phyloP scores from a whole-genome alignment of 2,329 filamentous ascomycete species.

The Rugonectria rugulosa region DNA sequence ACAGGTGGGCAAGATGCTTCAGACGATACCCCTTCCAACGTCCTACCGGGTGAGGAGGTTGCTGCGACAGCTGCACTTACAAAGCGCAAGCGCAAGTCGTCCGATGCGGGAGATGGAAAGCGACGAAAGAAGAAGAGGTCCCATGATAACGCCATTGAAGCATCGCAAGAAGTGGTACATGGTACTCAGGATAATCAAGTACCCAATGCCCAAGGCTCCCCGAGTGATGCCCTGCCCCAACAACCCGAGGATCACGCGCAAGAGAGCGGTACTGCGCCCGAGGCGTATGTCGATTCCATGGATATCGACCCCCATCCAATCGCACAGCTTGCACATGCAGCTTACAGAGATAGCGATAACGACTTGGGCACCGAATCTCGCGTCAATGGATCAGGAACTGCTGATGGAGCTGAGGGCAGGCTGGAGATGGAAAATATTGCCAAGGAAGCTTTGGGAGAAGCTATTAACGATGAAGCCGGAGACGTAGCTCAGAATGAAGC shows the following conservation, averaged over 20 bases:
- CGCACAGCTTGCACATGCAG: constrained; percentile 16
- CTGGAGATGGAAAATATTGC: constrained; percentile 42
- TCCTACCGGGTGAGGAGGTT: constrained; percentile 27
- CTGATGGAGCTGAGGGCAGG: constrained; percentile 19
- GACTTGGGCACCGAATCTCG: constrained; percentile 20
- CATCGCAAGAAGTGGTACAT: constrained; percentile 30
- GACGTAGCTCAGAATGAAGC: no score
- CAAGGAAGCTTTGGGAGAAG: constrained; percentile 46
- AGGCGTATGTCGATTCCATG: constrained; percentile 30
- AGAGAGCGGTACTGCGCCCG: constrained; percentile 35
- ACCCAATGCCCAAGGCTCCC: constrained; percentile 36
- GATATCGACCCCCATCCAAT: constrained; percentile 29
- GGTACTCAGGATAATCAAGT: constrained; percentile 30
- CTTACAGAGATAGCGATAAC: constrained; percentile 17
- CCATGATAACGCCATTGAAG: constrained; percentile 29
- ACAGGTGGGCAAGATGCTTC: constrained; percentile 16
- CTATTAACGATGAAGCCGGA: constrained; percentile 44
- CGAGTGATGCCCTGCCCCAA: constrained; percentile 38
- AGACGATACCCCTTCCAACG: constrained; percentile 17
- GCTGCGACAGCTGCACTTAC: constrained; percentile 30
- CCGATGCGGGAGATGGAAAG: constrained; percentile 41
- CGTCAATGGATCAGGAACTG: constrained; percentile 14
- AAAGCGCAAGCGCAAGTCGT: constrained; percentile 46
- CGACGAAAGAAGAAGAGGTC: constrained; percentile 45
- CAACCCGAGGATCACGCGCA: constrained; percentile 37